phyloP scores from a whole-genome alignment of 176 grass and related monocot species.

The Zizania latifolia region DNA sequence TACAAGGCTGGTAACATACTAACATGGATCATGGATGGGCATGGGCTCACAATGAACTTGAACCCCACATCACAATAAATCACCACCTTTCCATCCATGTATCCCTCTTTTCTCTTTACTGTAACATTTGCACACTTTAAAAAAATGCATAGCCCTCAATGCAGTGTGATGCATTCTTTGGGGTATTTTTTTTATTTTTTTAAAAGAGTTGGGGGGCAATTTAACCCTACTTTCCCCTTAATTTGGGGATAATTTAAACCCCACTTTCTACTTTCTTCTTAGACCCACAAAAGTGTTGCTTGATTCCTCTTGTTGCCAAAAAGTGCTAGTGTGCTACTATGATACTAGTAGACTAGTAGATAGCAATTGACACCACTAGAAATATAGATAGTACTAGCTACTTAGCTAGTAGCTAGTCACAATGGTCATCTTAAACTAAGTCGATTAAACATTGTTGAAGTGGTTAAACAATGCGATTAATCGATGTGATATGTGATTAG shows the following conservation, averaged over 20 bases:
- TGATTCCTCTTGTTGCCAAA: constrained; percentile 8
- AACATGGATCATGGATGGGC: not conserved
- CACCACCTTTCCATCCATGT: not conserved
- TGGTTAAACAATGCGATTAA: not conserved
- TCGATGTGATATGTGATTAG: not conserved
- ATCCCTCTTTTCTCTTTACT: not conserved
- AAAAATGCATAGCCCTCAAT: not conserved
- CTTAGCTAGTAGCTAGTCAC: not conserved
- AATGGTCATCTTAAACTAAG: not conserved
- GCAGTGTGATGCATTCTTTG: not conserved
- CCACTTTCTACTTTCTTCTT: not conserved
- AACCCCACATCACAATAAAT: not conserved
- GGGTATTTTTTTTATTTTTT: no score
- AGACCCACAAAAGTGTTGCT: constrained; percentile 20
- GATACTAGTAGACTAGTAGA: no score
- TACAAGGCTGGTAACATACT: not conserved
- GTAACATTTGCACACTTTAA: not conserved
- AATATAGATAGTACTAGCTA: not conserved
- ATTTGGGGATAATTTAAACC: not conserved
- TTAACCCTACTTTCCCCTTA: not conserved
- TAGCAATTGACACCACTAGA: not conserved
- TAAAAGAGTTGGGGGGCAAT: no score
- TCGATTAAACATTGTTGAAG: no score
- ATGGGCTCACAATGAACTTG: not conserved
- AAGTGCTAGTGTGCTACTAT: not conserved